These are phyloP conservation scores for Pulveroboletus sp. DNA, from an alignment of 768 basidiomycete species.

Conservation along the genomic window DNA sequence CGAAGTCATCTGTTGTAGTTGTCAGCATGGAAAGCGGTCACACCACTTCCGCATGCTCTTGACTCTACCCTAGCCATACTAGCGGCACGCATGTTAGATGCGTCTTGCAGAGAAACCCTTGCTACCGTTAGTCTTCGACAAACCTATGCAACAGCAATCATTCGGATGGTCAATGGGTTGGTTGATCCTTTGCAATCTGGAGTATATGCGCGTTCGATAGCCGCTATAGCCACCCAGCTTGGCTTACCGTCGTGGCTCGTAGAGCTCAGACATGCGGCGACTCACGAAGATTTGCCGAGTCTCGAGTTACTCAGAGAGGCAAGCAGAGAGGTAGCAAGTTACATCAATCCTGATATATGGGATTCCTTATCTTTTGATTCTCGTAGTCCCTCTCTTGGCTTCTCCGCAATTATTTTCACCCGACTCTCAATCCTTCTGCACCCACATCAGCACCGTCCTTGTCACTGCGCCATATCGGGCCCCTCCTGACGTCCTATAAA, in stretches of 20 bases:
- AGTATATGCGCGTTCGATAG: conserved; percentile 86
- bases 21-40: conserved; percentile 76
- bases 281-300: conserved; percentile 92
- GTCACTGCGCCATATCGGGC: conserved; percentile 55
- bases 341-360: conserved; percentile 2
- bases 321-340: conserved; percentile 55
- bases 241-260: conserved; percentile 88
- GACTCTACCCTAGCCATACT: conserved; percentile 70
- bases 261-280: conserved; percentile 90
- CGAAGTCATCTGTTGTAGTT: conserved; percentile 43
- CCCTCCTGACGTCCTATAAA: conserved; percentile 77
- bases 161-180: conserved; percentile 90
- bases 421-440: conserved; percentile 59
- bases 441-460: conserved; percentile 29
- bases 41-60: conserved; percentile 76
- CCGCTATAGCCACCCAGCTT: conserved; percentile 82
- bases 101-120: conserved; percentile 13
- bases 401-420: conserved; percentile 79
- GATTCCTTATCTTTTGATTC: conserved; percentile 5
- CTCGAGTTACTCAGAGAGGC: conserved; percentile 77
- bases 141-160: conserved; percentile 75
- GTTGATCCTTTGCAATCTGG: conserved; percentile 93
- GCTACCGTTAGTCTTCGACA: conserved; percentile 62
- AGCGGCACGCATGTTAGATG: conserved; percentile 57
- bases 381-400: conserved; percentile 80